Evolutionary conservation across 2,329 filamentous ascomycete species (phyloP).

Genomic region (Pseudogymnoascus pannorum): DNA sequence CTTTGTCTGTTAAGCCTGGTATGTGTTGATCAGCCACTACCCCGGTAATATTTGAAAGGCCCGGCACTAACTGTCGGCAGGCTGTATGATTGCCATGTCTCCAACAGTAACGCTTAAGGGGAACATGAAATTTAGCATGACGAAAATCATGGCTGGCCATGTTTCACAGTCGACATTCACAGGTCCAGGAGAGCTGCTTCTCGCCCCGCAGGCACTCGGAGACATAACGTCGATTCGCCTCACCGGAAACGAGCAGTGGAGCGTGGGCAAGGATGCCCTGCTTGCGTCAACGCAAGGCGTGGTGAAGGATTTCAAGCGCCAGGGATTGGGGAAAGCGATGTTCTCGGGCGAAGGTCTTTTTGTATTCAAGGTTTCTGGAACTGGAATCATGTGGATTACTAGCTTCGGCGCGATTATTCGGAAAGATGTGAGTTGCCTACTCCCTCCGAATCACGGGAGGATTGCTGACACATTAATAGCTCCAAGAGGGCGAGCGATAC

Average conservation of each 20-base stretch:
- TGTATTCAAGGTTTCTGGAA: conserved; percentile 77
- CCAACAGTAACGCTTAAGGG: conserved; percentile 80
- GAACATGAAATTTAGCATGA: conserved; percentile 75
- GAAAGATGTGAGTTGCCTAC: conserved; percentile 65
- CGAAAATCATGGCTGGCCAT: conserved; percentile 81
- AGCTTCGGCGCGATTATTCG: conserved; percentile 92
- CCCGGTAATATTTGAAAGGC: neutral
- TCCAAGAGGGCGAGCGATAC: conserved; percentile 70
- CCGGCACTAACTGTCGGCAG: conserved; percentile 32
- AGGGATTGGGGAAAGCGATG: conserved; percentile 81
- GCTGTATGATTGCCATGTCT: conserved; percentile 92
- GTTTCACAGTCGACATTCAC: conserved; percentile 74
- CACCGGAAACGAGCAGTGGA: conserved; percentile 68
- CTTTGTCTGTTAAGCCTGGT: conserved; percentile 73
- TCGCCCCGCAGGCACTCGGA: conserved; percentile 73
- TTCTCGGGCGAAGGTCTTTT: conserved; percentile 92
- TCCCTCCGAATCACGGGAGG: neutral
- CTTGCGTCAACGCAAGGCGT: conserved; percentile 82
- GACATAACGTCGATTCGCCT: conserved; percentile 79
- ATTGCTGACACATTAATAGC: conserved; percentile 26
- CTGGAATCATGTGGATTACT: conserved; percentile 78
- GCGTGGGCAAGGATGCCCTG: conserved; percentile 78
- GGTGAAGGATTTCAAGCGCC: conserved; percentile 77
- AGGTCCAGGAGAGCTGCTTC: conserved; percentile 81
- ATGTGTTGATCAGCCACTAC: neutral